Evolutionary conservation across 305 asterid genomes (phyloP), one percentile per base, ranked within the genome.

Genomic region (Fraxinus baroniana): DNA sequence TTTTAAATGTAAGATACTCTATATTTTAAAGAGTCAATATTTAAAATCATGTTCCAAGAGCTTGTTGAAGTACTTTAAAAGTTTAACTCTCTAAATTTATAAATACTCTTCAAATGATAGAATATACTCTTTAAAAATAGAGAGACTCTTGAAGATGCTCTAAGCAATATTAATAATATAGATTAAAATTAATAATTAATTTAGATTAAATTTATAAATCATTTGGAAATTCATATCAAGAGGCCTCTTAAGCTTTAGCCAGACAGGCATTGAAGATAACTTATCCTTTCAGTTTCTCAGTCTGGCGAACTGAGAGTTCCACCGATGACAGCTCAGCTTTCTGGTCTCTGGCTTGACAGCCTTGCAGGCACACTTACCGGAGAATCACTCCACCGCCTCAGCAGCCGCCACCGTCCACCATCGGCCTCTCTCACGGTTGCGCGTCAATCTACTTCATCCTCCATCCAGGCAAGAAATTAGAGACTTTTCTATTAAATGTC

Each of bases 381-480:
- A 15, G 83, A 82, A 15, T 62, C 66, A 39, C 68, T 74, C 81
- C 88, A 80, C 79, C 78, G 82, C 62, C 88, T 89, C 0, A 71
- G 74, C 78, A n/a, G 66, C 37, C 66, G 86, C 7, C 80, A 39
- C 78, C 83, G 84, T 78, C 36, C 88, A 1, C 66, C 88, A 24
- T 76, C 86, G n/a, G 82, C 89, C 18, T 41, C 88, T 39, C 76
- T 81, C 62, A 66, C 89, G 57, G 84, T 91, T 32, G 86, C 84
- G 15, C 83, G 79, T 36, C 86, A 89, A 83, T 83, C 91, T 32
- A 80, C 90, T 64, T 79, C 94, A 52, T 88, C 95, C 76, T 85
- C 83, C 76, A 87, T 91, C 74, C 94, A 93, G 94, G 97, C 83
- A 87, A 78, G 80, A 49, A 24, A 9, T 44, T 35, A 46, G 26